These are phyloP conservation scores for Ammopiptanthus mongolicus DNA, from an alignment of 306 rosid species.

Conservation along the genomic window DNA sequence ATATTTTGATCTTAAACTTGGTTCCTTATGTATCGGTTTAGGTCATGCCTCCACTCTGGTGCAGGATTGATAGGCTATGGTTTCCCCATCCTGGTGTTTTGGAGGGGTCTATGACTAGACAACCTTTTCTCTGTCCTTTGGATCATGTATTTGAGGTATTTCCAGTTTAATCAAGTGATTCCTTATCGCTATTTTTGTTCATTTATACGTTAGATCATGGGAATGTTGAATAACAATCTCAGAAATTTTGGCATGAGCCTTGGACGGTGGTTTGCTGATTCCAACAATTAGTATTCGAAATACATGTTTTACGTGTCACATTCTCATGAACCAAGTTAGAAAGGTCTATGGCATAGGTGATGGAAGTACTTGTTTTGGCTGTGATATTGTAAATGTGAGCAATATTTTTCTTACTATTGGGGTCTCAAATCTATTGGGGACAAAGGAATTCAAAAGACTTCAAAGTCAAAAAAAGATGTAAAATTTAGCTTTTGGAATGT, in stretches of 20 bases:
- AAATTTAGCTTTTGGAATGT: neutral
- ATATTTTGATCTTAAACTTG: conserved; percentile 23
- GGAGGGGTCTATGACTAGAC: conserved; percentile 85
- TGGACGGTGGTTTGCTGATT: too few species aligned
- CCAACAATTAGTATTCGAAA: neutral
- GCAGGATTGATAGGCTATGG: conserved; percentile 98
- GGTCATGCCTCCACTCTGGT: conserved; percentile 99
- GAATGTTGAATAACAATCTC: neutral
- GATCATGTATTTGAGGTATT: conserved; percentile 98
- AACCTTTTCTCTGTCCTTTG: conserved; percentile 91
- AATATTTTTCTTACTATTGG: neutral
- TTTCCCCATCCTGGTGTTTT: conserved; percentile 92
- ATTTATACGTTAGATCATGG: neutral
- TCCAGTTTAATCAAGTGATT: conserved; percentile 13
- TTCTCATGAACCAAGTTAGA: neutral
- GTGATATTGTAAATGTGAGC: neutral
- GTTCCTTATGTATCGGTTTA: conserved; percentile 28
- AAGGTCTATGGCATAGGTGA: neutral
- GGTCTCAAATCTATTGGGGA: neutral
- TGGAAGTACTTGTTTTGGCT: neutral
- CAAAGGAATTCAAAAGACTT: neutral
- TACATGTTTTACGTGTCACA: neutral
- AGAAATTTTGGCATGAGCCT: neutral
- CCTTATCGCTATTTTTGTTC: neutral
- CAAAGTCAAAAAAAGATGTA: neutral